phyloP scores from a whole-genome alignment of 768 basidiomycete species.

The Chalciporus sphaerocephalus region DNA sequence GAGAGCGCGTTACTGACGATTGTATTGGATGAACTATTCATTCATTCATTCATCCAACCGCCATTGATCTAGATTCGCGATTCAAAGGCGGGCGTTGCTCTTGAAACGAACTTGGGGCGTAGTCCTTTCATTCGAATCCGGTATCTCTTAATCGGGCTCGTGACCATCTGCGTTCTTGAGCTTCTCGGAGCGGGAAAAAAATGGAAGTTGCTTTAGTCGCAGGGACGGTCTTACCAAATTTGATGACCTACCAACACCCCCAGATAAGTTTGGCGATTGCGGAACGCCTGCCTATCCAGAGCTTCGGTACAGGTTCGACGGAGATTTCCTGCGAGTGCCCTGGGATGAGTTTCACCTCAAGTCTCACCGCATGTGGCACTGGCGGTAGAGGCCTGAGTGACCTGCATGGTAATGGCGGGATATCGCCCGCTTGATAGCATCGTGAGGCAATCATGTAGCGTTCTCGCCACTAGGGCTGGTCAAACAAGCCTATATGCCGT shows the following conservation, averaged over 20 bases:
- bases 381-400: not conserved
- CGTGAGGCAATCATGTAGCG: not conserved
- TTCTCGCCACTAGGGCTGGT: not conserved
- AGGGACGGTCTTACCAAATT: conserved; percentile 22
- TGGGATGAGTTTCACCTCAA: conserved; percentile 1
- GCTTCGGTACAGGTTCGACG: conserved; percentile 13
- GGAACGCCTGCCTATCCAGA: conserved; percentile 9
- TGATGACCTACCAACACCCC: conserved; percentile 6
- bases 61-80: conserved; percentile 20
- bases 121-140: conserved; percentile 7
- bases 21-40: conserved; percentile 11
- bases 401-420: not conserved
- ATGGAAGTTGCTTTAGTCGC: conserved; percentile 27
- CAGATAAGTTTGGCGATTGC: conserved; percentile 17
- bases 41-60: conserved; percentile 17
- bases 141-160: conserved; percentile 12
- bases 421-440: not conserved
- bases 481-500: not conserved
- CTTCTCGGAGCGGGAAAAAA: conserved; percentile 25
- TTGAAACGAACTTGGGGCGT: conserved; percentile 19
- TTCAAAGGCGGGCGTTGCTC: conserved; percentile 8
- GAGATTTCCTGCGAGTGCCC: conserved; percentile 8
- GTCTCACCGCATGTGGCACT: not conserved
- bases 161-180: conserved; percentile 15
- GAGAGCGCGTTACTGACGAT: conserved; percentile 15